phyloP scores from a whole-genome alignment of 768 basidiomycete species.

The Pleurotus citrinopileatus region DNA sequence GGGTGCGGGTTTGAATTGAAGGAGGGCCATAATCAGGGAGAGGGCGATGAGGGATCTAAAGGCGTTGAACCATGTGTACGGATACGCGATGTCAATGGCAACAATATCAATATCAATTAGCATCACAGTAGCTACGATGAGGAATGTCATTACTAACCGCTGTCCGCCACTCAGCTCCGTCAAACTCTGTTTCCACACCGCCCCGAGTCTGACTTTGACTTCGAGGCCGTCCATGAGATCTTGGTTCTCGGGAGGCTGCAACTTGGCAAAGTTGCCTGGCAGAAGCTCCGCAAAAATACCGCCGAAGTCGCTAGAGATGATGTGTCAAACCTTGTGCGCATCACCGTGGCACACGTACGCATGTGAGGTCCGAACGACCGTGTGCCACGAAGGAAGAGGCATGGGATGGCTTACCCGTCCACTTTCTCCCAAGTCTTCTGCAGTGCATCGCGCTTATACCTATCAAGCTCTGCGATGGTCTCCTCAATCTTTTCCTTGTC shows the following conservation, averaged over 20 bases:
- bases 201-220: conserved; percentile 93
- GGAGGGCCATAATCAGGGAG: conserved; percentile 95
- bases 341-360: not conserved
- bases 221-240: conserved; percentile 95
- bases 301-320: conserved; percentile 83
- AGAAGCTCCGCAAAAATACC: conserved; percentile 93
- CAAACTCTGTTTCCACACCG: conserved; percentile 96
- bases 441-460: conserved; percentile 91
- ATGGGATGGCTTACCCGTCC: conserved; percentile 61
- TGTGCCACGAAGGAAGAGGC: conserved; percentile 1
- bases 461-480: conserved; percentile 90
- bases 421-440: conserved; percentile 97
- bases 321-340: not conserved
- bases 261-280: conserved; percentile 94
- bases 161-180: conserved; percentile 98
- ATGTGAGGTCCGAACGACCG: not conserved
- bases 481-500: conserved; percentile 95
- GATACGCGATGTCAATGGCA: not conserved
- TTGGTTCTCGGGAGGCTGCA: conserved; percentile 90
- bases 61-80: not conserved
- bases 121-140: not conserved
- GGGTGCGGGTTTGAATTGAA: conserved; percentile 98
- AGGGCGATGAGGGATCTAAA: conserved; percentile 92
- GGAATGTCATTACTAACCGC: conserved; percentile 51
- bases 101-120: not conserved